phyloP scores from a whole-genome alignment of 257 asterid genomes.

The Lycium barbarum region DNA sequence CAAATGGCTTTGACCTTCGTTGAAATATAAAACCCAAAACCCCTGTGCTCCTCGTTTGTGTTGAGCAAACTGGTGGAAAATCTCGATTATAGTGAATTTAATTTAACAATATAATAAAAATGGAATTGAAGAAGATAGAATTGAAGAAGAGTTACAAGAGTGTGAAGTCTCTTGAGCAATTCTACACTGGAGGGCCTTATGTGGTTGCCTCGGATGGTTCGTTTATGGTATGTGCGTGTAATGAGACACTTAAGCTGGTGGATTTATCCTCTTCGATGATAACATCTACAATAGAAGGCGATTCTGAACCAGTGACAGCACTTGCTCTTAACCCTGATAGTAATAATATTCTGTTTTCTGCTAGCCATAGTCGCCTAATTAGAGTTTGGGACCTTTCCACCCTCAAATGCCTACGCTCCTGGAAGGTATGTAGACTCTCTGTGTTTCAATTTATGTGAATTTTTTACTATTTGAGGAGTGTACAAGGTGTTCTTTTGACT shows the following conservation, averaged over 20 bases:
- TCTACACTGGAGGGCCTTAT: conserved; percentile 83
- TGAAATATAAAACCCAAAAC: too few relatives aligned
- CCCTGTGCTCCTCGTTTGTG: too few relatives aligned
- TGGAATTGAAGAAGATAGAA: conserved; percentile 57
- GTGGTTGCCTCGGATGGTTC: conserved; percentile 81
- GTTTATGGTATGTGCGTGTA: conserved; percentile 81
- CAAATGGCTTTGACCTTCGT: too few relatives aligned
- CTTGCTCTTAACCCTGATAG: conserved; percentile 64
- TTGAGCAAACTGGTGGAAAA: too few relatives aligned
- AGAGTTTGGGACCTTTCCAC: conserved; percentile 85
- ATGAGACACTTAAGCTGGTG: conserved; percentile 67
- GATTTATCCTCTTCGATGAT: conserved; percentile 70
- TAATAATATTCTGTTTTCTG: conserved; percentile 65
- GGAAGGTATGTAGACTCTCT: conserved; percentile 64
- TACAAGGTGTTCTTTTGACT: too few relatives aligned
- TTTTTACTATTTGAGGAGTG: too few relatives aligned
- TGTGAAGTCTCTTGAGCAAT: conserved; percentile 72
- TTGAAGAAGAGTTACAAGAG: conserved; percentile 72
- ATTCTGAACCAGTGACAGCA: conserved; percentile 78
- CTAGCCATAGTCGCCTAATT: conserved; percentile 89
- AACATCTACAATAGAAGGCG: conserved; percentile 85
- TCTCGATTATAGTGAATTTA: too few relatives aligned
- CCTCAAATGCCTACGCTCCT: conserved; percentile 81
- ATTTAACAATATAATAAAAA: too few relatives aligned
- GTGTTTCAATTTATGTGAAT: too few relatives aligned